phyloP scores from a whole-genome alignment of 306 rosid species.

The Quillaja saponaria region DNA sequence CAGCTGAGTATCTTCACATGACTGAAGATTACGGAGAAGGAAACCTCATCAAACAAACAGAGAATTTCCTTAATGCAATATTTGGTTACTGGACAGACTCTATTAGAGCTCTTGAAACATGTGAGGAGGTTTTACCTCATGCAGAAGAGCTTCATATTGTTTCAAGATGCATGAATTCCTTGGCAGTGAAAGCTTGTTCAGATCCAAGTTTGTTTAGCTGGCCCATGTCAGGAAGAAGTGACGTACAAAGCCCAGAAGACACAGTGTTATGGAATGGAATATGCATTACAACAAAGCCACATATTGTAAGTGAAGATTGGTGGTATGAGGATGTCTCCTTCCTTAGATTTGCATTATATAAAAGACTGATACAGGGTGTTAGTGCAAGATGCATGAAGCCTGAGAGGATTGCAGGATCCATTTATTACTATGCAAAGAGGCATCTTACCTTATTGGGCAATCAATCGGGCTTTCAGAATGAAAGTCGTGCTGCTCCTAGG shows the following conservation, averaged over 20 bases:
- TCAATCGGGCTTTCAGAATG: slow-evolving; percentile 50
- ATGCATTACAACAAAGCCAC: slow-evolving; percentile 39
- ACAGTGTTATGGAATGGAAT: slow-evolving; percentile 74
- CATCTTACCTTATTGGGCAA: slow-evolving; percentile 61
- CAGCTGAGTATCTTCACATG: slow-evolving; percentile 78
- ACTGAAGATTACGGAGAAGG: slow-evolving; percentile 77
- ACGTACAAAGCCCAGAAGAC: slow-evolving; percentile 46
- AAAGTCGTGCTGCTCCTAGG: slow-evolving; percentile 38
- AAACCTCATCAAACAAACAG: slow-evolving; percentile 63
- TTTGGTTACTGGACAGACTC: slow-evolving; percentile 78
- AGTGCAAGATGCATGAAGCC: slow-evolving; percentile 61
- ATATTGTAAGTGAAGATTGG: slow-evolving; percentile 69
- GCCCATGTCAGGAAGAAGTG: slow-evolving; percentile 46
- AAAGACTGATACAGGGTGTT: slow-evolving; percentile 59
- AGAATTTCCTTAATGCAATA: slow-evolving; percentile 61
- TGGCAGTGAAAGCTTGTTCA: slow-evolving; percentile 67
- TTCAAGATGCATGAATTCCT: slow-evolving; percentile 72
- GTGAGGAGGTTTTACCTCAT: slow-evolving; percentile 60
- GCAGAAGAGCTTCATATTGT: slow-evolving; percentile 84
- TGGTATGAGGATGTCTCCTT: slow-evolving; percentile 77
- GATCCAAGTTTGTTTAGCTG: slow-evolving; percentile 64
- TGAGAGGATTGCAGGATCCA: slow-evolving; percentile 60
- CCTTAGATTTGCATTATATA: slow-evolving; percentile 57
- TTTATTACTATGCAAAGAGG: slow-evolving; percentile 70
- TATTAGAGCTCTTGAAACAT: slow-evolving; percentile 68